These are phyloP conservation scores for Tetrastigma voinierianum DNA, from an alignment of 164 flowering plant genomes.

Conservation along the genomic window DNA sequence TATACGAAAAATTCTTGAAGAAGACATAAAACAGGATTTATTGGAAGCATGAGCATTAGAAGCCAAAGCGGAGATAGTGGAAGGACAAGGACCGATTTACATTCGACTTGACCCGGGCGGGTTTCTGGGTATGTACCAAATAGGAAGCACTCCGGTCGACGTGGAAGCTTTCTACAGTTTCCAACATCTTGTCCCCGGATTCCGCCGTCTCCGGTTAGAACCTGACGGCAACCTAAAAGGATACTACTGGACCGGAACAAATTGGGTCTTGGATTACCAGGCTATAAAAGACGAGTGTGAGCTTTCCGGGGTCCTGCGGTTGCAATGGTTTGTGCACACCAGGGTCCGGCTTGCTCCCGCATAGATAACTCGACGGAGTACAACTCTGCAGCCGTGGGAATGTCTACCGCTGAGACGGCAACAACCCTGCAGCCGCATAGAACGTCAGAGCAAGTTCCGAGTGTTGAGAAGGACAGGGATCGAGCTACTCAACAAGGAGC, in stretches of 20 bases:
- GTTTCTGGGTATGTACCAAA: slow-evolving; percentile 82
- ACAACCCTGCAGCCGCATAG: slow-evolving; percentile 45
- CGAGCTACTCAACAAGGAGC: slow-evolving; percentile 76
- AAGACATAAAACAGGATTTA: slow-evolving; percentile 44
- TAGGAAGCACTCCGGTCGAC: slow-evolving; percentile 49
- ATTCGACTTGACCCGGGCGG: slow-evolving; percentile 59
- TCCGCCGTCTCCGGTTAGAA: slow-evolving; percentile 60
- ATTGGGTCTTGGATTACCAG: slow-evolving; percentile 59
- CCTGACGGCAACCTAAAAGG: slow-evolving; percentile 81
- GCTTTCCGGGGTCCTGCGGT: slow-evolving; percentile 79
- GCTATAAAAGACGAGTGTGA: slow-evolving; percentile 65
- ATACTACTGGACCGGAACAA: slow-evolving; percentile 65
- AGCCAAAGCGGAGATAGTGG: slow-evolving; percentile 55
- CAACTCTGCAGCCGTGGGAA: slow-evolving; percentile 24
- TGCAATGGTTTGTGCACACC: slow-evolving; percentile 67
- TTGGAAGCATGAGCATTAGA: slow-evolving; percentile 59
- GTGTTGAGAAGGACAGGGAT: slow-evolving; percentile 56
- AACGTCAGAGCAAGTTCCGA: slow-evolving; percentile 12
- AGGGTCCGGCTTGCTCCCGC: slow-evolving; percentile 68
- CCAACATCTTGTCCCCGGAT: slow-evolving; percentile 41
- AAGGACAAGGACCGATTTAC: slow-evolving; percentile 59
- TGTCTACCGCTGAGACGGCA: slow-evolving; percentile 34
- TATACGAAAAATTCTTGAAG: slow-evolving; percentile 48
- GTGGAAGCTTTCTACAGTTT: slow-evolving; percentile 65
- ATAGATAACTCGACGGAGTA: slow-evolving; percentile 48